A percentile compares a stretch with the other conserved stretches of the same genome.
Evolutionary conservation across 306 rosid species (phyloP).

Genomic region (Lathyrus sativus): DNA sequence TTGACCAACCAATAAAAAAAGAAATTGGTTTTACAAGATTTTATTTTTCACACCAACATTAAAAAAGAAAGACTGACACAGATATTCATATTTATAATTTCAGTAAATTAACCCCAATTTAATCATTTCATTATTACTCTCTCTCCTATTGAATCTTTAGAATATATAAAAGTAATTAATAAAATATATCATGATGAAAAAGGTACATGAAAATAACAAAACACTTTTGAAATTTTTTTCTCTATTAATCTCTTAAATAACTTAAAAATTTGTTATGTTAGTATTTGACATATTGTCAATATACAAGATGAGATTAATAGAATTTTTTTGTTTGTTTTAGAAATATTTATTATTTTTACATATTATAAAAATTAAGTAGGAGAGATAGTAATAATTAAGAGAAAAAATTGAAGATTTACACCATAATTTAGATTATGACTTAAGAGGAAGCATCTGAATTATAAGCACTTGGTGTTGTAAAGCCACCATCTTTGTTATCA

Average conservation of each 20-base stretch:
- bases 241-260: neutral
- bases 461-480: constrained; percentile 34
- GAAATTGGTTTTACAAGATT: constrained; percentile 21
- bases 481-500: constrained; percentile 21
- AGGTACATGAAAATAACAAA: neutral
- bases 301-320: neutral
- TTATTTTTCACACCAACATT: constrained; percentile 21
- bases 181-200: neutral
- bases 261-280: neutral
- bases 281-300: neutral
- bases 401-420: neutral
- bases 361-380: neutral
- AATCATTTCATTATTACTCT: neutral
- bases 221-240: neutral
- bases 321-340: neutral
- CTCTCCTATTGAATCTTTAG: neutral
- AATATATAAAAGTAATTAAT: neutral
- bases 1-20: constrained; percentile 37
- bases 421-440: neutral
- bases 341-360: neutral
- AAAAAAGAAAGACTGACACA: constrained; percentile 6
- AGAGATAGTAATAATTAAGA: neutral
- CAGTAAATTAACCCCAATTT: neutral
- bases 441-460: constrained; percentile 32
- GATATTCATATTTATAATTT: constrained; percentile 7